phyloP scores from a whole-genome alignment of 2,329 filamentous ascomycete species.

The Penicillium sp. region DNA sequence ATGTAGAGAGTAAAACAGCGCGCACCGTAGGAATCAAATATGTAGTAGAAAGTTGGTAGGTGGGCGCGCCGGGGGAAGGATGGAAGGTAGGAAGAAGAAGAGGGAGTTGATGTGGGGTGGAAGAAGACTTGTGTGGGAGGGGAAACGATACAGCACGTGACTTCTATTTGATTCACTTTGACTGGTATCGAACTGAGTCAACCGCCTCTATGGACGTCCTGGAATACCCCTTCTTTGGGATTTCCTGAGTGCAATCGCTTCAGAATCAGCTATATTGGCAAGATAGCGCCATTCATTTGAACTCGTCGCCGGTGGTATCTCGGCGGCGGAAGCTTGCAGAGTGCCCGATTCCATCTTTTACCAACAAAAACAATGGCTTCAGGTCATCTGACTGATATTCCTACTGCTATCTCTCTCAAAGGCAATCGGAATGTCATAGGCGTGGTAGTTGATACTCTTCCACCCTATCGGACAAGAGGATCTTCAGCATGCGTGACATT shows the following conservation, averaged over 20 bases:
- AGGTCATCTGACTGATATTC: constrained; percentile 47
- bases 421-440: constrained; percentile 61
- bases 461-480: constrained; percentile 51
- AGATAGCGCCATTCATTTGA: neutral
- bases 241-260: neutral
- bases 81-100: constrained; percentile 22
- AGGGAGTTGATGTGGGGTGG: constrained; percentile 16
- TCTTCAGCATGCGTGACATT: constrained; percentile 60
- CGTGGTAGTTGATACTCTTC: constrained; percentile 62
- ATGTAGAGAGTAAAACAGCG: constrained; percentile 29
- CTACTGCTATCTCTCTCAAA: constrained; percentile 40
- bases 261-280: neutral
- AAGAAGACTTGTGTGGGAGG: constrained; percentile 24
- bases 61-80: constrained; percentile 20
- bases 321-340: neutral
- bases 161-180: constrained; percentile 12
- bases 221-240: neutral
- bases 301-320: neutral
- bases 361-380: constrained; percentile 15
- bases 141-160: constrained; percentile 21
- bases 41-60: constrained; percentile 11
- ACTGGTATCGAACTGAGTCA: neutral
- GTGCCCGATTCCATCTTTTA: neutral
- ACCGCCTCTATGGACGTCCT: neutral
- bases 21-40: constrained; percentile 24